phyloP scores from a whole-genome alignment of 345 rosid species.

The Arabis hirsuta region DNA sequence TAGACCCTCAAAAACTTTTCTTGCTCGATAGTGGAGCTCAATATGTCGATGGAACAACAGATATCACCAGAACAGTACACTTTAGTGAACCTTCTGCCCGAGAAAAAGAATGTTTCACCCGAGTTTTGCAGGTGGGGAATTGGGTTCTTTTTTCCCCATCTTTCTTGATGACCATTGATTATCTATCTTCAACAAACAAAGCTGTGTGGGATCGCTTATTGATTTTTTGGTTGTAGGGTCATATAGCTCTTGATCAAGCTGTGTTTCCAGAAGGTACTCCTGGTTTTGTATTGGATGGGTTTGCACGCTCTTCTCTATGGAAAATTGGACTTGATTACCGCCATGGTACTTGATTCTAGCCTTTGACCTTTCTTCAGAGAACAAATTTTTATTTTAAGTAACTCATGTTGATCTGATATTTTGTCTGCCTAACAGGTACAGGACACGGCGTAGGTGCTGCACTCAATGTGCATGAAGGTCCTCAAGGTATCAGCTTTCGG shows the following conservation, averaged over 20 bases:
- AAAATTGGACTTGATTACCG: slow-evolving; percentile 96
- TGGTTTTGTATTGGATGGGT: slow-evolving; percentile 91
- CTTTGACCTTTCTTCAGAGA: slow-evolving; percentile 8
- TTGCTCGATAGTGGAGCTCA: slow-evolving; percentile 97
- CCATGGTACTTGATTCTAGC: slow-evolving; percentile 61
- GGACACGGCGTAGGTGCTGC: slow-evolving; percentile 99
- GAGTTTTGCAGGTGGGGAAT: slow-evolving; percentile 75
- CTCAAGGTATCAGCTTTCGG: slow-evolving; percentile 92
- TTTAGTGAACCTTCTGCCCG: slow-evolving; percentile 79
- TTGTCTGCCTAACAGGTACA: slow-evolving; percentile 62
- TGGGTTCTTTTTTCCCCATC: slow-evolving; percentile 15
- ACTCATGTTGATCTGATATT: slow-evolving; percentile 30
- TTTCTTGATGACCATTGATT: slow-evolving; percentile 12
- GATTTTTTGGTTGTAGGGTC: slow-evolving; percentile 67
- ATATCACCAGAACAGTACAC: slow-evolving; percentile 93
- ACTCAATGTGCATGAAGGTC: slow-evolving; percentile 96
- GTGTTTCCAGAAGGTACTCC: slow-evolving; percentile 92
- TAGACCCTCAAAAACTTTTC: slow-evolving; percentile 74
- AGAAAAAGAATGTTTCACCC: slow-evolving; percentile 91
- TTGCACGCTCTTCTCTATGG: slow-evolving; percentile 95
- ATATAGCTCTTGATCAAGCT: slow-evolving; percentile 93
- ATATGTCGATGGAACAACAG: slow-evolving; percentile 94
- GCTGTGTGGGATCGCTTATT: slow-evolving; percentile 14
- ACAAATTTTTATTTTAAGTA: neutral
- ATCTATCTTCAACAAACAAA: slow-evolving; percentile 7